A percentile compares a stretch with the other conserved stretches of the same genome.
phyloP scores from a whole-genome alignment of 2,329 filamentous ascomycete genomes.

The Tolypocladium sp. region DNA sequence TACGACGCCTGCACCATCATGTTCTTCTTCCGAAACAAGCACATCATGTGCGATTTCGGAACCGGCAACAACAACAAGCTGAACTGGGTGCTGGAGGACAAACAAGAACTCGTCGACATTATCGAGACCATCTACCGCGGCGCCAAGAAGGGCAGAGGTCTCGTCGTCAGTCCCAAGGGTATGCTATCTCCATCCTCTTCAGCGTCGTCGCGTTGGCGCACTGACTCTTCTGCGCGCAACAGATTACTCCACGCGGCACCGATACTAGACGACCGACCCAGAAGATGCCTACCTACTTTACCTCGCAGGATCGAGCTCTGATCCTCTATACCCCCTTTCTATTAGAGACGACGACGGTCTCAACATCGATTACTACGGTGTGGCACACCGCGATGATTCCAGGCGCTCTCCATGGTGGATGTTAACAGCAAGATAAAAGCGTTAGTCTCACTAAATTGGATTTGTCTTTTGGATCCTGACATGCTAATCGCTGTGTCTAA shows the following conservation, averaged over 20 bases:
- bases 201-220: not conserved
- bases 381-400: not conserved
- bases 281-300: not conserved
- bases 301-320: not conserved
- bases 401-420: not conserved
- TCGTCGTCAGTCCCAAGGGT: slow-evolving; percentile 91
- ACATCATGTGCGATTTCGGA: slow-evolving; percentile 97
- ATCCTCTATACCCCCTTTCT: not conserved
- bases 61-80: slow-evolving; percentile 99
- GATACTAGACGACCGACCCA: slow-evolving; percentile 16
- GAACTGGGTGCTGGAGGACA: slow-evolving; percentile 90
- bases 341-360: not conserved
- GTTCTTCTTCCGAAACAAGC: slow-evolving; percentile 96
- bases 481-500: slow-evolving; percentile 1
- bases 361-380: not conserved
- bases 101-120: slow-evolving; percentile 97
- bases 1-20: slow-evolving; percentile 93
- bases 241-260: slow-evolving; percentile 28
- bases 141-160: slow-evolving; percentile 94
- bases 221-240: not conserved
- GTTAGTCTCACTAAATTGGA: not conserved
- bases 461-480: not conserved
- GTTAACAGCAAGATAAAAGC: not conserved
- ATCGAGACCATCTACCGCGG: slow-evolving; percentile 96
- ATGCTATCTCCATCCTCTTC: not conserved